Percentiles rank a stretch among this genome's conserved stretches.
Conservation (phyloP, 805 yeast genomes). For the Ogataea ramenticola region DNA sequence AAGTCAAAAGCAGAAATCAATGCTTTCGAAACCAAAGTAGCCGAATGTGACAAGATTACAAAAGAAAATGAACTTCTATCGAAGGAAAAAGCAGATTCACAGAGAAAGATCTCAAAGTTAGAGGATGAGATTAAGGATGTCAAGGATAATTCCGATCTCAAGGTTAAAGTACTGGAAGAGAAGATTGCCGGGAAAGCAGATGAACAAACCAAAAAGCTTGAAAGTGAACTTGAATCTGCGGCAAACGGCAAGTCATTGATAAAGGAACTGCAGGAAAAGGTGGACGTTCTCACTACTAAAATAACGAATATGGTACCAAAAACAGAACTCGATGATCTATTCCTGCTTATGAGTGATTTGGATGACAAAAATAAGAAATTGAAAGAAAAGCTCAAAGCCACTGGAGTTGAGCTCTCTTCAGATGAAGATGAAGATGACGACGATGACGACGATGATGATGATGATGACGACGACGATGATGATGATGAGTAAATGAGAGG, state of each 20-base stretch:
- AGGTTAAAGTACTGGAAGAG: background rate
- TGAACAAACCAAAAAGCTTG: conserved; percentile 6
- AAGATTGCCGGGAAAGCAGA: conserved; percentile 3
- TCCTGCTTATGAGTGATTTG: conserved; percentile 68
- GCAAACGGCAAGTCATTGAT: conserved; percentile 2
- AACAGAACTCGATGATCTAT: conserved; percentile 62
- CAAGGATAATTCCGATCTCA: background rate
- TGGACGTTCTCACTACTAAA: conserved; percentile 1
- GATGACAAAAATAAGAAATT: conserved; percentile 61
- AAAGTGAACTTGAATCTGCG: conserved; percentile 1
- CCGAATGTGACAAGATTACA: conserved; percentile 2
- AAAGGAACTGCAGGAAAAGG: conserved; percentile 3
- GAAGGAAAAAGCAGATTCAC: background rate
- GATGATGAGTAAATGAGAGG: background rate
- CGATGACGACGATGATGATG: conserved; percentile 28
- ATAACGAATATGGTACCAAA: conserved; percentile 32
- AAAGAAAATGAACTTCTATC: background rate
- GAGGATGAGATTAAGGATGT: background rate
- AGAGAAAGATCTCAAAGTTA: background rate
- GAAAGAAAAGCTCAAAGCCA: conserved; percentile 39
- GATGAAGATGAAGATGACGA: conserved; percentile 63
- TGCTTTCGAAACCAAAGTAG: background rate
- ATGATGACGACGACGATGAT: conserved; percentile 2
- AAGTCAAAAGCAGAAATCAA: background rate
- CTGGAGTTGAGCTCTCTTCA: conserved; percentile 59